These are phyloP conservation scores for Stemphylium lycopersici DNA, from an alignment of 2,329 filamentous ascomycete genomes.

Conservation along the genomic window DNA sequence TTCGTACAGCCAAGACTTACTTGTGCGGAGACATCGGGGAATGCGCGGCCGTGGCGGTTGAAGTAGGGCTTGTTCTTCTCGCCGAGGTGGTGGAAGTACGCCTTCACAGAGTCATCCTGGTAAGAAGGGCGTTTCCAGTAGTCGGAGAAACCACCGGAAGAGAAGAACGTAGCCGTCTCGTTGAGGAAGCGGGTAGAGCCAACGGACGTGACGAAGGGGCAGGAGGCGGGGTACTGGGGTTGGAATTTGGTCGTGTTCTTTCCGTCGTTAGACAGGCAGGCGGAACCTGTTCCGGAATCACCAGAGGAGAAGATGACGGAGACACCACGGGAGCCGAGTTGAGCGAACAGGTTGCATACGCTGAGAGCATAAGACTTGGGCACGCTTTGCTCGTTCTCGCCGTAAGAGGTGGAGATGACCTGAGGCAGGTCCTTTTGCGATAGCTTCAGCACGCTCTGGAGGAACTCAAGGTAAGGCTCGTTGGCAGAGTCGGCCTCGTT, in stretches of 20 bases:
- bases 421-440: constrained; percentile 60
- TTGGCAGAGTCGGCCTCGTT: constrained; percentile 57
- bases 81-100: constrained; percentile 53
- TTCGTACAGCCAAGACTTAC: too few relatives aligned
- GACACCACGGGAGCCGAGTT: constrained; percentile 70
- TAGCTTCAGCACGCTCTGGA: constrained; percentile 63
- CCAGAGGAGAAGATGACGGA: constrained; percentile 67
- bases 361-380: constrained; percentile 65
- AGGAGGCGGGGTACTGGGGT: constrained; percentile 68
- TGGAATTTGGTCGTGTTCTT: constrained; percentile 61
- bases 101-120: constrained; percentile 53
- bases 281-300: constrained; percentile 62
- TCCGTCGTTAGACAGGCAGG: constrained; percentile 65
- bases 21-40: constrained; percentile 68
- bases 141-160: constrained; percentile 57
- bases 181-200: constrained; percentile 62
- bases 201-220: constrained; percentile 71
- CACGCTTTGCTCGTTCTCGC: constrained; percentile 69
- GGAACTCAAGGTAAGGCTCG: constrained; percentile 70
- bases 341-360: constrained; percentile 67
- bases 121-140: constrained; percentile 56
- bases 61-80: constrained; percentile 56
- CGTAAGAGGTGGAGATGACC: constrained; percentile 69
- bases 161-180: constrained; percentile 55
- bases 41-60: constrained; percentile 61